Evolutionary conservation across 2,329 filamentous ascomycete species (phyloP).

Genomic region (Aspergillus fijiensis): DNA sequence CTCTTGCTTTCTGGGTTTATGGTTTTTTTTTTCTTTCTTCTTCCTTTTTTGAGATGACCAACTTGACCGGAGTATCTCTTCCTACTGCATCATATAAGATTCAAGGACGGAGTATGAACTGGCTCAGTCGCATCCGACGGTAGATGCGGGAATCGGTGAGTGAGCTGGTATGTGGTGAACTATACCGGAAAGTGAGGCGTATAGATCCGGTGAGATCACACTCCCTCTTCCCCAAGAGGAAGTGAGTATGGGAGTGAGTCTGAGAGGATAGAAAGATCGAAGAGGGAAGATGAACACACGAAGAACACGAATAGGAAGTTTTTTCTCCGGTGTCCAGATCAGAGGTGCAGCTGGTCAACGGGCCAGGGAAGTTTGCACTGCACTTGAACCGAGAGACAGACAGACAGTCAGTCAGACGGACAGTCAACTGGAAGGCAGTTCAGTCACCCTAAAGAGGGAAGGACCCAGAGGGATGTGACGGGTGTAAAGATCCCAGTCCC

Average conservation of each 20-base stretch:
- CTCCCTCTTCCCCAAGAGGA: slow-evolving; percentile 11
- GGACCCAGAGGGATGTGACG: background rate
- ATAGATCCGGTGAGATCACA: slow-evolving; percentile 19
- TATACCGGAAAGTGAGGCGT: slow-evolving; percentile 28
- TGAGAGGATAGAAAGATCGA: background rate
- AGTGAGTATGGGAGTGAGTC: background rate
- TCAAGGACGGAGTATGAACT: slow-evolving; percentile 7
- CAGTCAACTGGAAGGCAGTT: slow-evolving; percentile 1
- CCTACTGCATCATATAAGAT: background rate
- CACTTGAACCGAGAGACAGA: background rate
- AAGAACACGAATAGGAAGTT: slow-evolving; percentile 13
- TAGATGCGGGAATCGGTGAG: slow-evolving; percentile 20
- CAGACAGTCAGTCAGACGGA: background rate
- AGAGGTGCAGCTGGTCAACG: background rate
- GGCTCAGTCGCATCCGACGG: slow-evolving; percentile 10
- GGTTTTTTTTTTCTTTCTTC: slow-evolving; percentile 6
- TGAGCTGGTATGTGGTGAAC: slow-evolving; percentile 20
- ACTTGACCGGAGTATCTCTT: background rate
- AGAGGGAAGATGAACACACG: background rate
- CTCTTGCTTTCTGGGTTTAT: background rate
- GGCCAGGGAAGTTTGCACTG: slow-evolving; percentile 4
- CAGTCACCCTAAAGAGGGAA: slow-evolving; percentile 5
- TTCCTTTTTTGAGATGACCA: background rate
- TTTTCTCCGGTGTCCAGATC: slow-evolving; percentile 9
- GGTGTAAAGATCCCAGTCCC: background rate